phyloP scores from a whole-genome alignment of 441 rosid genomes.

The Syzygium syzygioides region DNA sequence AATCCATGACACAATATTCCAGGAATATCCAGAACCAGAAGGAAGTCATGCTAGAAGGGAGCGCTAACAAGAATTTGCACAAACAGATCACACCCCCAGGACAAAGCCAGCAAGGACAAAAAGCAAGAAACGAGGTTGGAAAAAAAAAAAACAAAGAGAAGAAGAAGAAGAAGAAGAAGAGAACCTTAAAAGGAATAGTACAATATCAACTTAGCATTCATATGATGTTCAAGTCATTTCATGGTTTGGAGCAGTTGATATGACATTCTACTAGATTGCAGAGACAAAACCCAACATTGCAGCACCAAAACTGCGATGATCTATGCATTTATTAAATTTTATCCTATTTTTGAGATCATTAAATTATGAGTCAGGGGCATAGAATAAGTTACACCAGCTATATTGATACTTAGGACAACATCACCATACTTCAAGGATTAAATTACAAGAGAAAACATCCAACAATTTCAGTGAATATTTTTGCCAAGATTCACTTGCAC shows the following conservation, averaged over 20 bases:
- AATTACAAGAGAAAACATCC: background rate
- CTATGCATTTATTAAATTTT: background rate
- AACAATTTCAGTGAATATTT: background rate
- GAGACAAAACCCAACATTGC: background rate
- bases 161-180: background rate
- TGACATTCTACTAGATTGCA: background rate
- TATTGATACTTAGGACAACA: background rate
- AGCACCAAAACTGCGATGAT: background rate
- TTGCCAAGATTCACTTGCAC: background rate
- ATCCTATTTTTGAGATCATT: background rate
- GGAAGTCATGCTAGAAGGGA: background rate
- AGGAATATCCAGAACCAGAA: background rate
- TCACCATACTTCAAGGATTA: background rate
- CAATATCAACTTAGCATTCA: background rate
- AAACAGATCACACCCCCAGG: background rate
- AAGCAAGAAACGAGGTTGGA: background rate
- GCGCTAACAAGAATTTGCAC: background rate
- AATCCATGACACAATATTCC: background rate
- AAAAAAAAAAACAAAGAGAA: background rate
- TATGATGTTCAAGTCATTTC: background rate
- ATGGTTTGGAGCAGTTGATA: background rate
- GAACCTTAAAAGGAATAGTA: background rate
- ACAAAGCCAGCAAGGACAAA: background rate
- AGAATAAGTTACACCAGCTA: background rate
- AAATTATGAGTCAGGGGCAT: background rate